Base-by-base conservation (phyloP, 2,329 filamentous ascomycete genomes). In the Xylaria sp. region DNA sequence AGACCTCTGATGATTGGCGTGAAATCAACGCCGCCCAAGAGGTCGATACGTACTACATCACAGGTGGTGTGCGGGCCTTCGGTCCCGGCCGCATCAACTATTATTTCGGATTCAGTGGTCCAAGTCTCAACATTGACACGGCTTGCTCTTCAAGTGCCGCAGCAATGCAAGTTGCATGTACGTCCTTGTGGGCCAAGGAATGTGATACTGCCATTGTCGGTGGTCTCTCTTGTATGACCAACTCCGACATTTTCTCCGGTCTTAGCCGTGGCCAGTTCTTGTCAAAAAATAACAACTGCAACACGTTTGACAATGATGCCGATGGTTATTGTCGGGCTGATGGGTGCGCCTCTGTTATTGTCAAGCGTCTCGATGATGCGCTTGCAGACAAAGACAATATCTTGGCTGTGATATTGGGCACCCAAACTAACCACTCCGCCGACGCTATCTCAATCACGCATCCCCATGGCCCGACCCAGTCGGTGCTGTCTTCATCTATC, bases 321-420 rank as follows among this genome's bases (percentile, higher is more conserved):
- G 92, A 94, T 79, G 93, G 93, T 1, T 95, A 96, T 80, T 95
- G 92, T 81, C 90, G 93, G 77, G 92, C 89, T 63, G 93, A 96
- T 74, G 90, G 88, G 21, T 91, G 91, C 69, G 92, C 90, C 1
- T 90, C 91, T 0, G 85, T 96, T 58, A 85, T 96, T 25, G 82
- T 96, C 57, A 97, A 97, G 84, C 86, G 93, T 40, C 87, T 94
- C 1, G 90, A 93, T 63, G 93, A 95, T 79, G 93, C 93, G 0
- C 79, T 92, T 60, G 87, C 88, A 0, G 92, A 96, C 74, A 90
- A 92, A 68, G 93, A 96, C 88, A 90, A 77, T 85, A 90, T 87
- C 48, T 85, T 94, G n/a, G 93, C 90, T 18, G 90, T 93, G 71
- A 91, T 97, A 58, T 84, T 92, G 0, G 92, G 90, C 32, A 88